Base-by-base conservation (phyloP, 176 grass and related monocot genomes). In the Tillandsia fasciculata region DNA sequence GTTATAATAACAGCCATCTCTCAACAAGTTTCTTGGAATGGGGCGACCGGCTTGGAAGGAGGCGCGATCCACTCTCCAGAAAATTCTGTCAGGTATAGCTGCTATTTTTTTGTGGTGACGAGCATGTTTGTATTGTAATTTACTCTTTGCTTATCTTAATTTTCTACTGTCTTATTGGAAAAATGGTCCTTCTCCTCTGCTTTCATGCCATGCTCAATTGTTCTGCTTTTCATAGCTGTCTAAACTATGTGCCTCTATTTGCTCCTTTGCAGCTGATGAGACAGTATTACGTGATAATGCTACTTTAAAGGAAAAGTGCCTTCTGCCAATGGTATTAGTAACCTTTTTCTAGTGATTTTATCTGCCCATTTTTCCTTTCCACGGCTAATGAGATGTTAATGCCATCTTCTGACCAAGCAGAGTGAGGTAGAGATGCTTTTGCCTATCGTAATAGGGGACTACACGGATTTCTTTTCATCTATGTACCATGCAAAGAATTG, bases 391-490 rank as follows among this genome's bases (percentile, higher is more conserved):
- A 61, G 10, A 61, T 61, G 56, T 53, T 48, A 63, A 27, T 83
- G 56, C 15, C 63, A 20, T 52, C 12, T 73, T 74, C 48, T 49
- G 66, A 53, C 68, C 14, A 63, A 74, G 49, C 74, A 97, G 94
- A 80, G 65, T 85, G 87, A 87, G 29, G 70, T 85, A 53, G 89
- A 93, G 79, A 97, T 93, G 86, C 69, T 97, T 76, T 75, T 97
- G 18, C 94, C 94, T 15, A 77, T 87, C 69, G 83, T 70, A 1
- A 84, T 97, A 11, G 94, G 94, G 12, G 94, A 89, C 53, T 97
- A 97, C 71, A 93, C 94, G 0, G 94, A 97, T 76, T 97, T 97
- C 81, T 97, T 86, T 84, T 97, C 81, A 64, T 97, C 89, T 0
- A 77, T 90, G 64, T 80, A 97, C 82, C 94, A 97, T 74, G 84